Conservation (phyloP, 1,284 basidiomycete genomes). For the Fomitiporia mediterranea region DNA sequence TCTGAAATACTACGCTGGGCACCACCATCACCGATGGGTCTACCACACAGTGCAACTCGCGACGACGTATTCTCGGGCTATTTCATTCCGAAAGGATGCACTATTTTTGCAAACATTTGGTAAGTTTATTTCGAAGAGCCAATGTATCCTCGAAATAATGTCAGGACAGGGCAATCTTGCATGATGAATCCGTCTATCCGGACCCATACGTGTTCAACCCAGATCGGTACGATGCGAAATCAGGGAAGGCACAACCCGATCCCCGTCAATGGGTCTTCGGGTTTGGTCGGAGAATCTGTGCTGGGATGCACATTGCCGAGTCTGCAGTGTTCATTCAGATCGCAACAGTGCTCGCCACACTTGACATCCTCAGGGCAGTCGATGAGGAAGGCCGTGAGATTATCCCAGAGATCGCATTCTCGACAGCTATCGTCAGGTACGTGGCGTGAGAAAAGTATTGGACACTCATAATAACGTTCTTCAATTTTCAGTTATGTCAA, state of each 20-base stretch:
- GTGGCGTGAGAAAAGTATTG: not conserved
- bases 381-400: conserved; percentile 5
- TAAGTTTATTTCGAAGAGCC: conserved; percentile 6
- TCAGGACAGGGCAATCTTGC: conserved; percentile 24
- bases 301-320: conserved; percentile 41
- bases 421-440: not conserved
- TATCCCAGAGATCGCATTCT: not conserved
- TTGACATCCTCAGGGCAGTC: conserved; percentile 30
- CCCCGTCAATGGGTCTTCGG: conserved; percentile 5
- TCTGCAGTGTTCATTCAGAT: conserved; percentile 46
- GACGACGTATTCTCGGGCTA: conserved; percentile 11
- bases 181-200: conserved; percentile 23
- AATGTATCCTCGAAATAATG: not conserved
- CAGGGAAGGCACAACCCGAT: not conserved
- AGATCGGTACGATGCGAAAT: conserved; percentile 15
- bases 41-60: not conserved
- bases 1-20: conserved; percentile 13
- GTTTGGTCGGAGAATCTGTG: conserved; percentile 26
- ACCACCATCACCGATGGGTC: conserved; percentile 5
- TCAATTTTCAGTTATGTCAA: not conserved
- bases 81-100: conserved; percentile 24
- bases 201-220: conserved; percentile 25
- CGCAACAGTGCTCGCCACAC: conserved; percentile 40
- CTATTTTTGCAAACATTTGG: conserved; percentile 30
- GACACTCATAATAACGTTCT: not conserved